A percentile compares a stretch with the other conserved stretches of the same genome.
Evolutionary conservation across 2,329 filamentous ascomycete genomes (phyloP).

Genomic region (Pleomassaria siparia): DNA sequence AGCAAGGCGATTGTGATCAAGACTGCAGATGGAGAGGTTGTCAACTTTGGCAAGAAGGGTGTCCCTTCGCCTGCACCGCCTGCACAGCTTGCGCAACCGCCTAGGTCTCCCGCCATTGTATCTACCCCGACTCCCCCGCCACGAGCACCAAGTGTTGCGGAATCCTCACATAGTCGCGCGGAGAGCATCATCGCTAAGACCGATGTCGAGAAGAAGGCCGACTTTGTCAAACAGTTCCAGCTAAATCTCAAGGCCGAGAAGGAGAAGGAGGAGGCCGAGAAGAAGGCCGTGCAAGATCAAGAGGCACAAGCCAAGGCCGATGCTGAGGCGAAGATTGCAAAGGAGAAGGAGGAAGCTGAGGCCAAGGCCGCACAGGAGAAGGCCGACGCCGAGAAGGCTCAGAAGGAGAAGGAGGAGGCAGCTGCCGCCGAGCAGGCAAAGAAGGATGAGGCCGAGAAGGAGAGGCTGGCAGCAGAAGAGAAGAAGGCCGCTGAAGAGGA

Average conservation of each 20-base stretch:
- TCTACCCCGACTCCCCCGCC: conserved; percentile 70
- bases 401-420: conserved; percentile 32
- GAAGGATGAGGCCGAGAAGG: conserved; percentile 25
- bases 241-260: conserved; percentile 46
- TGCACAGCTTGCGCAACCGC: conserved; percentile 51
- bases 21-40: conserved; percentile 74
- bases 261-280: conserved; percentile 61
- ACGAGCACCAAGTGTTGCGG: conserved; percentile 65
- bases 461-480: conserved; percentile 22
- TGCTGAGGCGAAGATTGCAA: conserved; percentile 53
- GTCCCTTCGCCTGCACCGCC: conserved; percentile 43
- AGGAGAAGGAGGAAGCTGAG: conserved; percentile 43
- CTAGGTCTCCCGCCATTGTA: conserved; percentile 64
- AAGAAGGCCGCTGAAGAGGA: conserved; percentile 46
- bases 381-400: conserved; percentile 31
- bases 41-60: conserved; percentile 61
- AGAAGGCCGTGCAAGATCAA: conserved; percentile 51
- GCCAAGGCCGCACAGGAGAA: conserved; percentile 30
- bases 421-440: conserved; percentile 27
- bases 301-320: conserved; percentile 45
- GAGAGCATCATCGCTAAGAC: conserved; percentile 74
- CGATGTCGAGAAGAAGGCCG: conserved; percentile 67
- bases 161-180: conserved; percentile 66
- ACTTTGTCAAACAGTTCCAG: conserved; percentile 70
- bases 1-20: conserved; percentile 82